A percentile compares a stretch with the other conserved stretches of the same genome.
Evolutionary conservation across 495 filamentous ascomycete genomes (phyloP).

Genomic region (Penicillium salamii): DNA sequence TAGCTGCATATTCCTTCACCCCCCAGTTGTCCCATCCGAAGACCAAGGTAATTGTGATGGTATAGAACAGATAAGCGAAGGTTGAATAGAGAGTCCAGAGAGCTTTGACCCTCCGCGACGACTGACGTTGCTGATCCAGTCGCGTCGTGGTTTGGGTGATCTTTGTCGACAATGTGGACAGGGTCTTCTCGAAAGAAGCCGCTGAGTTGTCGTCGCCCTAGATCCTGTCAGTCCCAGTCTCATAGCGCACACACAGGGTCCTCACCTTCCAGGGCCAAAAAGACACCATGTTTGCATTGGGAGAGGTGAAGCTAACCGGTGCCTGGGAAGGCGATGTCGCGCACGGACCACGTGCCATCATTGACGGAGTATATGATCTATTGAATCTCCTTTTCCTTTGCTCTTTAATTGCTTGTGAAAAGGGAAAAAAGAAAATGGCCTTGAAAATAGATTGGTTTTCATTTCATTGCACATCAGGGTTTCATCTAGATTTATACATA

Average conservation of each 20-base stretch:
- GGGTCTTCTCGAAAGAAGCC: slow-evolving; percentile 86
- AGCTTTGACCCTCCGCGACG: slow-evolving; percentile 73
- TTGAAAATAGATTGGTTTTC: background rate
- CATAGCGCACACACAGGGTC: background rate
- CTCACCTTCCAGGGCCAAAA: slow-evolving; percentile 79
- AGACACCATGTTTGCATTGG: slow-evolving; percentile 60
- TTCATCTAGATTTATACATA: background rate
- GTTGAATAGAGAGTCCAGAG: slow-evolving; percentile 86
- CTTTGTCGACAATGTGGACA: slow-evolving; percentile 75
- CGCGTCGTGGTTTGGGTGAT: slow-evolving; percentile 68
- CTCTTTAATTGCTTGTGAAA: no score
- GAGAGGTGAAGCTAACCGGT: background rate
- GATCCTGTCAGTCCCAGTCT: slow-evolving; percentile 5
- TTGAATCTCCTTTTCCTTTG: background rate
- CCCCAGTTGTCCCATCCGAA: slow-evolving; percentile 83
- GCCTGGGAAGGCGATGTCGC: background rate
- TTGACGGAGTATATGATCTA: background rate
- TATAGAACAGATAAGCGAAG: slow-evolving; percentile 84
- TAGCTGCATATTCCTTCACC: slow-evolving; percentile 66
- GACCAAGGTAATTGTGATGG: slow-evolving; percentile 74
- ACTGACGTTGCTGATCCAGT: slow-evolving; percentile 68
- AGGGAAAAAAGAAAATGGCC: no score
- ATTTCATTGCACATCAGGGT: background rate
- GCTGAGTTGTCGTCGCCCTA: slow-evolving; percentile 82
- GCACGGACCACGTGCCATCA: slow-evolving; percentile 1